These are phyloP conservation scores for Danielia reshetovae DNA, from an alignment of 805 yeast species.

Conservation along the genomic window DNA sequence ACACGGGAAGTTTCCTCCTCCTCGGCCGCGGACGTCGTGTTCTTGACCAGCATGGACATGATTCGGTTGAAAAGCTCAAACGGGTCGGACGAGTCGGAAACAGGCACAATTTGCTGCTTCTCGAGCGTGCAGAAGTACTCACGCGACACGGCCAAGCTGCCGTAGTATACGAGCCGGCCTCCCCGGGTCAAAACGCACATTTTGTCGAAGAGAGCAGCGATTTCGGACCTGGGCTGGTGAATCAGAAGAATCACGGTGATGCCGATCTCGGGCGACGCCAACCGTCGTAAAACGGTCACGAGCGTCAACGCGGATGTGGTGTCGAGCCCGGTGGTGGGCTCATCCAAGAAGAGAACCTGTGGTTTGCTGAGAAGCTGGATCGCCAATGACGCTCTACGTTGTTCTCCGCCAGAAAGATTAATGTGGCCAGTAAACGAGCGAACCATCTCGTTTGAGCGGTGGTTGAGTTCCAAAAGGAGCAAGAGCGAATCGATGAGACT, in stretches of 20 bases:
- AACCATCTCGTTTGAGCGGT: slow-evolving; percentile 56
- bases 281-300: slow-evolving; percentile 54
- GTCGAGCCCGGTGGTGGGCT: slow-evolving; percentile 86
- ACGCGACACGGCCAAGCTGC: slow-evolving; percentile 40
- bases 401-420: slow-evolving; percentile 83
- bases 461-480: slow-evolving; percentile 60
- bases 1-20: slow-evolving; percentile 10
- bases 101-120: slow-evolving; percentile 7
- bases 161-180: slow-evolving; percentile 48
- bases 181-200: slow-evolving; percentile 61
- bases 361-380: slow-evolving; percentile 76
- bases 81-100: slow-evolving; percentile 8
- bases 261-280: slow-evolving; percentile 46
- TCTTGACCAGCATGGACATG: slow-evolving; percentile 17
- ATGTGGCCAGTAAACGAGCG: slow-evolving; percentile 46
- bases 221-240: slow-evolving; percentile 83
- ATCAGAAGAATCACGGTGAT: slow-evolving; percentile 72
- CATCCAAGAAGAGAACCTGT: slow-evolving; percentile 72
- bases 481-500: slow-evolving; percentile 57
- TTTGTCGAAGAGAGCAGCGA: slow-evolving; percentile 62
- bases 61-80: slow-evolving; percentile 12
- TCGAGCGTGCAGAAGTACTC: slow-evolving; percentile 40
- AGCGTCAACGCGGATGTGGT: slow-evolving; percentile 69
- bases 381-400: slow-evolving; percentile 71
- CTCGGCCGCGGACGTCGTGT: slow-evolving; percentile 10